phyloP scores from a whole-genome alignment of 2,329 filamentous ascomycete genomes.

The Fusarium duplospermum region DNA sequence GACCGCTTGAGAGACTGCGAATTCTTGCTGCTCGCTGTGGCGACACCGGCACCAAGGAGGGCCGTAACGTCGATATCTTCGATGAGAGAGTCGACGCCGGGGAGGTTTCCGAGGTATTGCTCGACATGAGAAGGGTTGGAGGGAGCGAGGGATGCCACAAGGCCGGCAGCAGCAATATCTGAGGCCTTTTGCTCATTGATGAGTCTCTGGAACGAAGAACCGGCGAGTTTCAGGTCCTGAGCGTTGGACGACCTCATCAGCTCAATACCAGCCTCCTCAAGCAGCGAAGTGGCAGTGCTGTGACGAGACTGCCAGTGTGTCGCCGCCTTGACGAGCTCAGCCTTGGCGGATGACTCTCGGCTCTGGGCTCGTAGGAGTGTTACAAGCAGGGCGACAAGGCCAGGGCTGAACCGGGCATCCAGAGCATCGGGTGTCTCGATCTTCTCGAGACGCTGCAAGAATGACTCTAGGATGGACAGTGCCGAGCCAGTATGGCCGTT shows the following conservation, averaged over 20 bases:
- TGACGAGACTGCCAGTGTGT: slow-evolving; percentile 79
- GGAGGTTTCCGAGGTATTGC: slow-evolving; percentile 66
- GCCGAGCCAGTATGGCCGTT: slow-evolving; percentile 79
- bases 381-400: slow-evolving; percentile 82
- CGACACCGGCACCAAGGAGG: slow-evolving; percentile 75
- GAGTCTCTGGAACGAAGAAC: slow-evolving; percentile 82
- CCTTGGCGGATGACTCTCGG: slow-evolving; percentile 76
- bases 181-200: slow-evolving; percentile 75
- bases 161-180: slow-evolving; percentile 78
- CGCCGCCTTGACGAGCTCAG: slow-evolving; percentile 82
- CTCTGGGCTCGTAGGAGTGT: slow-evolving; percentile 82
- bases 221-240: slow-evolving; percentile 76
- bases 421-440: slow-evolving; percentile 66
- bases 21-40: slow-evolving; percentile 53
- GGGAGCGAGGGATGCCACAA: slow-evolving; percentile 84
- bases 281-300: slow-evolving; percentile 68
- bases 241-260: slow-evolving; percentile 80
- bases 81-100: slow-evolving; percentile 71
- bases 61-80: slow-evolving; percentile 68
- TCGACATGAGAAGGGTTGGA: slow-evolving; percentile 67
- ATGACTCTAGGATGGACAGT: slow-evolving; percentile 78
- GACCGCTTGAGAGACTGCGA: slow-evolving; percentile 62
- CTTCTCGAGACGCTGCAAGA: slow-evolving; percentile 77
- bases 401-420: slow-evolving; percentile 84
- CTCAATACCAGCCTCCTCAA: slow-evolving; percentile 84